Conservation (phyloP, 2,329 filamentous ascomycete genomes). For the Sclerotinia borealis region DNA sequence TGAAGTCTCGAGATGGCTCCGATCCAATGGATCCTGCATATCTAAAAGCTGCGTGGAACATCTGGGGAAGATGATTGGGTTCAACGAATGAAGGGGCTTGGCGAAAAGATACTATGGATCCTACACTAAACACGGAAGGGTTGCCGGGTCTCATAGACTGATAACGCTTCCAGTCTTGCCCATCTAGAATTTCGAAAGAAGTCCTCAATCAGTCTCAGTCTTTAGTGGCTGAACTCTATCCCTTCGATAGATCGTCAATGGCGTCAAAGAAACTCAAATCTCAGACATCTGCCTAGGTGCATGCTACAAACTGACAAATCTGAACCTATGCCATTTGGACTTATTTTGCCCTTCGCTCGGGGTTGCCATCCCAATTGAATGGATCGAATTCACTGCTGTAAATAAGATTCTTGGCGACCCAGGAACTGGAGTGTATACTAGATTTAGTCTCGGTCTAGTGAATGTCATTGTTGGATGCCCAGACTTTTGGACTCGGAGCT, state of each 20-base stretch:
- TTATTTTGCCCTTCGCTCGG: not conserved
- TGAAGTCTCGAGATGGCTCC: no score
- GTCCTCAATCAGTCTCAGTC: not conserved
- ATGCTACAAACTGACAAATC: not conserved
- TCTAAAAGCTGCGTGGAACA: not conserved
- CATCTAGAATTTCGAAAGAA: not conserved
- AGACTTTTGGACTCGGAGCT: slow-evolving; percentile 12
- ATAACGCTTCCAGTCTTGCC: not conserved
- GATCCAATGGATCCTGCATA: not conserved
- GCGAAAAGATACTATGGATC: not conserved
- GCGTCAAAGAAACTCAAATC: not conserved
- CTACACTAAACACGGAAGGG: not conserved
- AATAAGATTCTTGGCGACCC: not conserved
- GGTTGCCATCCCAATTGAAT: not conserved
- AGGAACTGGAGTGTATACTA: not conserved
- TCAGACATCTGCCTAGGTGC: not conserved
- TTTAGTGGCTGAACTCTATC: not conserved
- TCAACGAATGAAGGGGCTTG: not conserved
- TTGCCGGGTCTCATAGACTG: not conserved
- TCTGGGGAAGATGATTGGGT: slow-evolving; percentile 3
- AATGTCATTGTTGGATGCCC: slow-evolving; percentile 1
- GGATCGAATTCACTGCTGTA: not conserved
- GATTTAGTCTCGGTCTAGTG: not conserved
- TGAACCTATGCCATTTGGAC: not conserved
- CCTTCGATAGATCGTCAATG: not conserved